These are phyloP conservation scores for Penicillium sp. DNA, from an alignment of 2,329 filamentous ascomycete genomes.

Conservation along the genomic window DNA sequence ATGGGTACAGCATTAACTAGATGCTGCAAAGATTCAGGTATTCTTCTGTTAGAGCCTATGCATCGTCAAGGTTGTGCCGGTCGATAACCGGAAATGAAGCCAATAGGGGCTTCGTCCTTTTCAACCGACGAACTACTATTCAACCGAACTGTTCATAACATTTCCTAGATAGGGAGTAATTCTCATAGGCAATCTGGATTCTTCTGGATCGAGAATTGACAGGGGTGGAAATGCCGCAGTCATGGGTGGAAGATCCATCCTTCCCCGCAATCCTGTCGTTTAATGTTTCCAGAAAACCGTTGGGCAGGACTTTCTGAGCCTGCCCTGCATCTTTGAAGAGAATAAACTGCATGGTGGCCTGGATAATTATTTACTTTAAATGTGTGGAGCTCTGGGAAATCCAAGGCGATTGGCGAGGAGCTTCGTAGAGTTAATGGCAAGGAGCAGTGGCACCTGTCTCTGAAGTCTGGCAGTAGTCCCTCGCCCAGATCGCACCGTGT, in stretches of 20 bases:
- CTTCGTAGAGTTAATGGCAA: not conserved
- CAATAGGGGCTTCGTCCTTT: constrained; percentile 3
- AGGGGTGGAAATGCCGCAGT: constrained; percentile 5
- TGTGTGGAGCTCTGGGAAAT: not conserved
- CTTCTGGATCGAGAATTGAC: constrained; percentile 13
- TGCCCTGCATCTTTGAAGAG: not conserved
- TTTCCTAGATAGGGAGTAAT: not conserved
- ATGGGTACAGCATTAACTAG: not conserved
- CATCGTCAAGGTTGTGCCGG: not conserved
- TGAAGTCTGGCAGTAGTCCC: not conserved
- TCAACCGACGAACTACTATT: not conserved
- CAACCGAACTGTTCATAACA: not conserved
- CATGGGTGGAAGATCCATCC: constrained; percentile 18
- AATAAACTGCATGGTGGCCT: not conserved
- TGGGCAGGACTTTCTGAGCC: not conserved
- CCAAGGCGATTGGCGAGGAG: not conserved
- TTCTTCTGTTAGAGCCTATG: not conserved
- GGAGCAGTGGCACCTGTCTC: not conserved
- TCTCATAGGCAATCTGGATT: not conserved
- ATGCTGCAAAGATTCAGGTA: not conserved
- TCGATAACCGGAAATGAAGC: not conserved
- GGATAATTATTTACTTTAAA: not conserved
- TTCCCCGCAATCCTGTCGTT: constrained; percentile 23
- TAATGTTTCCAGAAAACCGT: constrained; percentile 1
- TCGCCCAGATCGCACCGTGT: constrained; percentile 24